Conservation (phyloP, 2,329 filamentous ascomycete genomes). For the Mollisiaceae sp. region DNA sequence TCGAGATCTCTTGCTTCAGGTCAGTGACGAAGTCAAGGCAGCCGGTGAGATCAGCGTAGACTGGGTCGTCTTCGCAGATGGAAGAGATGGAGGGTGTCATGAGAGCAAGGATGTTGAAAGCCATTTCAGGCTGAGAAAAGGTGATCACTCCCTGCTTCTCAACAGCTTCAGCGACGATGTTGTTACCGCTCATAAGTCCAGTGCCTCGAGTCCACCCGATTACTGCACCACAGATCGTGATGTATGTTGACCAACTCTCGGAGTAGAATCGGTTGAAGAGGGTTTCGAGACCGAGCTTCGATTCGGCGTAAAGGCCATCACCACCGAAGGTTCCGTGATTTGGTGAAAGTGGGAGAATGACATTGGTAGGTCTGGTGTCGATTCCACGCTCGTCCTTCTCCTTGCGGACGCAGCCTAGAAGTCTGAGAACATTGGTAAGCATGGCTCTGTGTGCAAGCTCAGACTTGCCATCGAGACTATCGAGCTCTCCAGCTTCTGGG, state of each 20-base stretch:
- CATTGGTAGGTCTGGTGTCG: slow-evolving; percentile 51
- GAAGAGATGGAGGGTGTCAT: slow-evolving; percentile 92
- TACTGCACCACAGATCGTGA: slow-evolving; percentile 94
- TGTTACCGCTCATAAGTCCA: slow-evolving; percentile 94
- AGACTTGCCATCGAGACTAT: slow-evolving; percentile 91
- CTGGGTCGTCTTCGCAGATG: slow-evolving; percentile 88
- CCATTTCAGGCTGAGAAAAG: slow-evolving; percentile 98
- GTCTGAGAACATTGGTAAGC: slow-evolving; percentile 90
- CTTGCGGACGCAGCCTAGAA: slow-evolving; percentile 83
- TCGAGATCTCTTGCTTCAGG: slow-evolving; percentile 88
- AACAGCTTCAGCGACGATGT: slow-evolving; percentile 92
- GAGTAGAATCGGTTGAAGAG: slow-evolving; percentile 97
- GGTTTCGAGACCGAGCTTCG: slow-evolving; percentile 92
- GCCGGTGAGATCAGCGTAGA: slow-evolving; percentile 94
- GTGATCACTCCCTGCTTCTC: slow-evolving; percentile 94
- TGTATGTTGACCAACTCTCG: slow-evolving; percentile 92
- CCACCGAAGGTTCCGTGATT: slow-evolving; percentile 98
- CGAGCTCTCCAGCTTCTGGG: slow-evolving; percentile 94
- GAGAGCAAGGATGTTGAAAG: slow-evolving; percentile 91
- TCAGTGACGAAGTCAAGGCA: slow-evolving; percentile 94
- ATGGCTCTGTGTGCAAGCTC: slow-evolving; percentile 97
- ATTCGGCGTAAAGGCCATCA: slow-evolving; percentile 95
- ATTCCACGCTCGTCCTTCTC: slow-evolving; percentile 58
- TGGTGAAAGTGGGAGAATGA: slow-evolving; percentile 92
- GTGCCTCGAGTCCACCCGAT: slow-evolving; percentile 98